Evolutionary conservation across 2,329 filamentous ascomycete genomes (phyloP).

Genomic region (Colletotrichum somersetense): DNA sequence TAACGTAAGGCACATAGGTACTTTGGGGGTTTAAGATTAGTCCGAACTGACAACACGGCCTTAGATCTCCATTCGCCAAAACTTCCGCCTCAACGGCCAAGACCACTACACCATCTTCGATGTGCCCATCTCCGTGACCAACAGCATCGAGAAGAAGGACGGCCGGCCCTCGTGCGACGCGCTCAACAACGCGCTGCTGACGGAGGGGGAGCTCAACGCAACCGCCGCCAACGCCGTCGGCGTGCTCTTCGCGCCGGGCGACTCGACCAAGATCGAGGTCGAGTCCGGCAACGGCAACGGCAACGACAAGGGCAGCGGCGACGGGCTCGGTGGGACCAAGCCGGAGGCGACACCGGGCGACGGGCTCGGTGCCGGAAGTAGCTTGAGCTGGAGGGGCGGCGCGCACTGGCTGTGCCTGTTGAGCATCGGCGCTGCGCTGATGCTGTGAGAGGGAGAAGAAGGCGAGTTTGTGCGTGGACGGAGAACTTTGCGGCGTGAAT

Average conservation of each 20-base stretch:
- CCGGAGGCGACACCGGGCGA: slow-evolving; percentile 48
- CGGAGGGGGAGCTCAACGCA: slow-evolving; percentile 59
- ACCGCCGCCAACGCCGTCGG: slow-evolving; percentile 59
- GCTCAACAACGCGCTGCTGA: slow-evolving; percentile 65
- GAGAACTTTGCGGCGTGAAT: neutral
- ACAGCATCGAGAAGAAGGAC: slow-evolving; percentile 64
- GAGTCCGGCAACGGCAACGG: slow-evolving; percentile 40
- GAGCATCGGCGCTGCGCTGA: slow-evolving; percentile 48
- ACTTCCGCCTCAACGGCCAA: slow-evolving; percentile 73
- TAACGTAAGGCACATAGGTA: slow-evolving; percentile 61
- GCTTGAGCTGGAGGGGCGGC: slow-evolving; percentile 51
- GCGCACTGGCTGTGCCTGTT: slow-evolving; percentile 51
- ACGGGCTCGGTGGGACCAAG: slow-evolving; percentile 47
- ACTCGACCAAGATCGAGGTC: slow-evolving; percentile 60
- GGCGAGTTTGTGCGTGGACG: neutral
- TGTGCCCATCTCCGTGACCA: slow-evolving; percentile 76
- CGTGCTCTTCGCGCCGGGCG: slow-evolving; percentile 65
- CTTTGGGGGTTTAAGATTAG: neutral
- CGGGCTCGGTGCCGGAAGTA: slow-evolving; percentile 51
- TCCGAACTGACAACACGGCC: slow-evolving; percentile 8
- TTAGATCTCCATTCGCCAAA: slow-evolving; percentile 78
- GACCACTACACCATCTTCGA: slow-evolving; percentile 79
- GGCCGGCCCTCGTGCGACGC: slow-evolving; percentile 62
- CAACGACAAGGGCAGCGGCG: slow-evolving; percentile 43
- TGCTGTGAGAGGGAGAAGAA: slow-evolving; percentile 44